phyloP scores from a whole-genome alignment of 2,329 filamentous ascomycete genomes.

The Fusarium scirpi region DNA sequence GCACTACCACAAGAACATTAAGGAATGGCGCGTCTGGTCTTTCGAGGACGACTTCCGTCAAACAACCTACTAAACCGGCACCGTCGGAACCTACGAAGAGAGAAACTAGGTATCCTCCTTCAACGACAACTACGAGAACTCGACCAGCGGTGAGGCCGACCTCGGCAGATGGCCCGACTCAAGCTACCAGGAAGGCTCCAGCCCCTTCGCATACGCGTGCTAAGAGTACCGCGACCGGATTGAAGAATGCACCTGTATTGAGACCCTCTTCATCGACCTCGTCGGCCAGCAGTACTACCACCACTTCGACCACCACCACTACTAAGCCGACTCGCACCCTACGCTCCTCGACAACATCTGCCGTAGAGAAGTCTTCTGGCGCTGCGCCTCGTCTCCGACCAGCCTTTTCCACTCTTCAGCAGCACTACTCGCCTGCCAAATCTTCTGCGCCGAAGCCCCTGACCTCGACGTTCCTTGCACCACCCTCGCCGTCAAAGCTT shows the following conservation, averaged over 20 bases:
- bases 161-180: constrained; percentile 46
- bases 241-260: constrained; percentile 45
- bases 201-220: constrained; percentile 47
- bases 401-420: constrained; percentile 72
- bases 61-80: constrained; percentile 30
- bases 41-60: constrained; percentile 43
- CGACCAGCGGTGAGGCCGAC: constrained; percentile 47
- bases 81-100: constrained; percentile 31
- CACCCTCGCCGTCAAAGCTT: constrained; percentile 71
- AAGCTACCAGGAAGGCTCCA: constrained; percentile 37
- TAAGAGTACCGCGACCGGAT: constrained; percentile 50
- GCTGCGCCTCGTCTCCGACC: constrained; percentile 59
- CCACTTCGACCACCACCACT: constrained; percentile 33
- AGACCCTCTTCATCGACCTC: constrained; percentile 49
- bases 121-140: constrained; percentile 50
- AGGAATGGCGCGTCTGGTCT: constrained; percentile 37
- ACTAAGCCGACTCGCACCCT: constrained; percentile 32
- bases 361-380: constrained; percentile 36
- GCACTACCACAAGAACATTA: constrained; percentile 34
- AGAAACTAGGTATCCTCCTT: constrained; percentile 52
- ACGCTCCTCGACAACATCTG: constrained; percentile 28
- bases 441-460: constrained; percentile 70
- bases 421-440: constrained; percentile 76
- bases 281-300: constrained; percentile 38
- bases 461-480: constrained; percentile 68